Conservation (phyloP, 208 protist species). For the Acanthamoeba triangularis region DNA sequence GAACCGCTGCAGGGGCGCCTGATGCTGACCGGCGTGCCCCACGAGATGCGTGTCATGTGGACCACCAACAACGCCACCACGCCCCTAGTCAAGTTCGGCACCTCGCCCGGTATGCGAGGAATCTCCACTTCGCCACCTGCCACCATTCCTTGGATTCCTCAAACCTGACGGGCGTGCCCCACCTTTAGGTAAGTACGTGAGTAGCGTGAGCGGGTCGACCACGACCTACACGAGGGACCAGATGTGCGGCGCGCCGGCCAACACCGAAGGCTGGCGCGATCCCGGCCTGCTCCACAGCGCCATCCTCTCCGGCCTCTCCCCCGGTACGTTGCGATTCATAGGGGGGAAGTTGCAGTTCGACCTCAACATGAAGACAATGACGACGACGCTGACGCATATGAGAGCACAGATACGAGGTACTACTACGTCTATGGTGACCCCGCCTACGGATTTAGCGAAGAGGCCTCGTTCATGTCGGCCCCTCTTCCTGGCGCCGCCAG, state of each 20-base stretch:
- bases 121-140: neutral
- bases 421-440: constrained; percentile 7
- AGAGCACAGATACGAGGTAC: neutral
- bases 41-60: constrained; percentile 18
- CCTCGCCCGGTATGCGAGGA: neutral
- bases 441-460: neutral
- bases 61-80: neutral
- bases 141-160: too few relatives aligned
- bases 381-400: neutral
- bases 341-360: neutral
- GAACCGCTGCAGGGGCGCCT: neutral
- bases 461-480: neutral
- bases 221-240: neutral
- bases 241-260: neutral
- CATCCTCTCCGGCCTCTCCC: neutral
- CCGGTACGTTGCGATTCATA: neutral
- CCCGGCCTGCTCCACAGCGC: constrained; percentile 12
- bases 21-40: neutral
- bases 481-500: neutral
- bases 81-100: neutral
- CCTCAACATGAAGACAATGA: neutral
- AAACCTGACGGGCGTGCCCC: neutral
- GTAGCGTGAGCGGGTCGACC: neutral
- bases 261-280: neutral
- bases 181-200: neutral